Evolutionary conservation across 2,329 filamentous ascomycete genomes (phyloP).

Genomic region (Aspergillus costaricaensis): DNA sequence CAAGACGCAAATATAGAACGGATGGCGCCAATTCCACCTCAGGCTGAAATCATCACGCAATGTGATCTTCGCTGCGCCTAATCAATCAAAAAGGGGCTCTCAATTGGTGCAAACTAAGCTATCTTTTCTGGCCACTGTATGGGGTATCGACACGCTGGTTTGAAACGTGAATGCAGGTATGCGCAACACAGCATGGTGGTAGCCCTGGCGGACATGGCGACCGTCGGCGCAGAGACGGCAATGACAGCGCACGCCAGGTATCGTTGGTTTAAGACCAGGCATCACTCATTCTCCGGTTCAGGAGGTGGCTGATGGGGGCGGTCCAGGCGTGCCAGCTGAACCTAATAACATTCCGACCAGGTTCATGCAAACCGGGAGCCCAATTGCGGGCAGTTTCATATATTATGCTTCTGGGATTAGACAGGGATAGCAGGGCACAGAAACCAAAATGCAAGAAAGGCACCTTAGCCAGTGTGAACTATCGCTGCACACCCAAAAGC

Average conservation of each 20-base stretch:
- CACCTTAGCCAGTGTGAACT: constrained; percentile 12
- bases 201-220: neutral
- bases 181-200: neutral
- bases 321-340: constrained; percentile 12
- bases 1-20: neutral
- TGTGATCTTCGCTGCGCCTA: neutral
- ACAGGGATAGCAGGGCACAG: constrained; percentile 4
- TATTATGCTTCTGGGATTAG: constrained; percentile 6
- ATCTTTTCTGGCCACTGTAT: neutral
- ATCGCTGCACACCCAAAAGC: constrained; percentile 11
- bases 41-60: neutral
- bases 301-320: constrained; percentile 24
- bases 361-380: constrained; percentile 1
- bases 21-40: neutral
- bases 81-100: neutral
- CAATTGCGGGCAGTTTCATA: constrained; percentile 8
- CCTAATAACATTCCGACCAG: constrained; percentile 7
- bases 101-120: neutral
- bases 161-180: neutral
- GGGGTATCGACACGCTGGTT: neutral
- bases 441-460: constrained; percentile 1
- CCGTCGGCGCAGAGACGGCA: neutral
- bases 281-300: constrained; percentile 17
- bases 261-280: constrained; percentile 6
- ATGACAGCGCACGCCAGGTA: neutral